These are phyloP conservation scores for Amaranthus palmeri DNA, from an alignment of 148 eudicot genomes.

Conservation along the genomic window DNA sequence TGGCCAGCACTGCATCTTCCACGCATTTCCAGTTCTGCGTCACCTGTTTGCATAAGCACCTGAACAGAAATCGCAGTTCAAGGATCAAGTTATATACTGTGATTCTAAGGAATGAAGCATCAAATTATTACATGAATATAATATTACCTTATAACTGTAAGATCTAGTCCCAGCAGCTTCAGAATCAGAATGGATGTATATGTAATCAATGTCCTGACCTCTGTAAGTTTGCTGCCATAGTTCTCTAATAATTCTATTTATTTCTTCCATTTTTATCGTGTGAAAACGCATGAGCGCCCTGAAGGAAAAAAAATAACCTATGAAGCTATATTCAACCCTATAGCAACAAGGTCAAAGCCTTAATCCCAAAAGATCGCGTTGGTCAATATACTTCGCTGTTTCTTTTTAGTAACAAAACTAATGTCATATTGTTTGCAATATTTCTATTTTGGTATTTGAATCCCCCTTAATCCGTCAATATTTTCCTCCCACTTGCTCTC, in stretches of 20 bases:
- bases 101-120: neutral
- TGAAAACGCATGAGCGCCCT: conserved; percentile 99
- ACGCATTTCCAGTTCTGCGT: conserved; percentile 95
- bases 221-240: conserved; percentile 99
- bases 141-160: conserved; percentile 85
- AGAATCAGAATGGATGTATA: conserved; percentile 92
- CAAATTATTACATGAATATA: conserved; percentile 8
- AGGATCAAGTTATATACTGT: conserved; percentile 1
- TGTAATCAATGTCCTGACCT: conserved; percentile 98
- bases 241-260: conserved; percentile 91
- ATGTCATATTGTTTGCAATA: too few species aligned
- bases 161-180: conserved; percentile 95
- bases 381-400: too few species aligned
- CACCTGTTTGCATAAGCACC: conserved; percentile 98
- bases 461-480: too few species aligned
- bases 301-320: conserved; percentile 11
- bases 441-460: too few species aligned
- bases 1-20: conserved; percentile 99
- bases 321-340: conserved; percentile 5
- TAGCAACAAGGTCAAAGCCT: neutral
- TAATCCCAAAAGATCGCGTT: too few species aligned
- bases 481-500: too few species aligned
- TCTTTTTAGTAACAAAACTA: too few species aligned
- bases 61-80: conserved; percentile 17
- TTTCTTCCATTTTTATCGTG: conserved; percentile 98